Evolutionary conservation across 805 yeast genomes (phyloP).

Genomic region (Hagleromyces aurorensis): DNA sequence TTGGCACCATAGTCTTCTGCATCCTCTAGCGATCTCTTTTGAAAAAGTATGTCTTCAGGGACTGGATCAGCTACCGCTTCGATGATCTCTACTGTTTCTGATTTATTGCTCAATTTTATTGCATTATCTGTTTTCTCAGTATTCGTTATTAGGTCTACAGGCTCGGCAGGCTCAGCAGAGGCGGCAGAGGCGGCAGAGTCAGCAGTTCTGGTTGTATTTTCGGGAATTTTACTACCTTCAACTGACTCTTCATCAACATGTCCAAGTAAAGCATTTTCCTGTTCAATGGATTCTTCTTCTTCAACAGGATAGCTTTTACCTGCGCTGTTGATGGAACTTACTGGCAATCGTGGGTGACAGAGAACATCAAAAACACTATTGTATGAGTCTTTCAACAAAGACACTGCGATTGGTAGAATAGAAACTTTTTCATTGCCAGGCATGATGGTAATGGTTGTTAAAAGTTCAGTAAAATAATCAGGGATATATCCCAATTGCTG

Average conservation of each 20-base stretch:
- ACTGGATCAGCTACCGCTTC: no score
- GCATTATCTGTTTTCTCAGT: no score
- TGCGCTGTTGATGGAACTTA: constrained; percentile 25
- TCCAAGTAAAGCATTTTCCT: constrained; percentile 14
- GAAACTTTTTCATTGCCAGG: constrained; percentile 62
- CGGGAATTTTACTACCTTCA: constrained; percentile 3
- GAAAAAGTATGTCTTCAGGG: constrained; percentile 6
- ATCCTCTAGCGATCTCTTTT: constrained; percentile 10
- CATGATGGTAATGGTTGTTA: constrained; percentile 52
- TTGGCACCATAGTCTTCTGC: constrained; percentile 5
- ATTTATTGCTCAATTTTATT: no score
- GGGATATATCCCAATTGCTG: constrained; percentile 25
- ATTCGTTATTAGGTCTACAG: no score
- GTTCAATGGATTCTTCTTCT: constrained; percentile 5
- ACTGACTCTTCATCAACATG: constrained; percentile 28
- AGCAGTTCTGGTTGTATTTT: neutral
- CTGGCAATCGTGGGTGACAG: constrained; percentile 72
- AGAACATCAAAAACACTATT: constrained; percentile 51
- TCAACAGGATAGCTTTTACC: constrained; percentile 17
- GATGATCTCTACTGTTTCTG: no score
- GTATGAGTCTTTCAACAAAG: constrained; percentile 37
- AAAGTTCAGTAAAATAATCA: constrained; percentile 29
- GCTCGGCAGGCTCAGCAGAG: no score
- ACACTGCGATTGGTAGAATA: constrained; percentile 61
- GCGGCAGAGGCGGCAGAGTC: no score